Base-by-base conservation (phyloP, 2,329 filamentous ascomycete genomes). In the Coniochaeta pulveracea region DNA sequence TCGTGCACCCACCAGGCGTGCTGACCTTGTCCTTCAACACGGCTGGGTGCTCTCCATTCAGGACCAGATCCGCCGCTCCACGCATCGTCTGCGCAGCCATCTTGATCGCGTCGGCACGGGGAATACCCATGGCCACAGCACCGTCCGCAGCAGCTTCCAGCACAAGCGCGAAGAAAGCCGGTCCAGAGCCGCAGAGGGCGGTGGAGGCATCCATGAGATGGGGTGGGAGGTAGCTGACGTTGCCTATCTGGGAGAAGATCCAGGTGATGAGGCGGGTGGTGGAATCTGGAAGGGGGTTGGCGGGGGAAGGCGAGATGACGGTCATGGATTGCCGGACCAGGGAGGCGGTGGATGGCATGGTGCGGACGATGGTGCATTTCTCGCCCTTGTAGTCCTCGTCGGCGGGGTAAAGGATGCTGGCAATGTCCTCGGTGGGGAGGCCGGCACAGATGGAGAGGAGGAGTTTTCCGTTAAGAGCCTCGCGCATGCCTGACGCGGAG, bases 321-420 rank as follows among this genome's bases (percentile, higher is more conserved):
- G 80, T 89, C 82, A 91, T 91, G 44, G 73, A 78, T 56, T 93
- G 79, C 29, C 83, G 63, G 37, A 93, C 80, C 31, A 83, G 68
- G 17, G 78, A 77, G 9, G 85, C 84, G 0, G 82, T 88, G 61
- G 93, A 93, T 45, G 85, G 85, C 73, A 93, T 85, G 35, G 80
- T 84, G 19, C 85, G 69, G 4, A 93, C 77, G 27, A 91, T 67
- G 26, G 71, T 64, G 55, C 73, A 81, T 18, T 64, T 62, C 35
- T 63, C 61, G 35, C 58, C 52, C 5, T 59, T 57, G 11, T 60
- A 54, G 43, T 60, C 57, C 40, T 64, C 56, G n/a, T 57, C 55
- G 23, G 66, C 61, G 9, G 28, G 28, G 28, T 68, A 66, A 10
- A 89, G 56, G 19, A 72, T 68, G 11, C 60, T 58, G 47, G 79